Evolutionary conservation across 495 filamentous ascomycete genomes (phyloP), one percentile per base, ranked within the genome.

Genomic region (Aspergillus ostianus): DNA sequence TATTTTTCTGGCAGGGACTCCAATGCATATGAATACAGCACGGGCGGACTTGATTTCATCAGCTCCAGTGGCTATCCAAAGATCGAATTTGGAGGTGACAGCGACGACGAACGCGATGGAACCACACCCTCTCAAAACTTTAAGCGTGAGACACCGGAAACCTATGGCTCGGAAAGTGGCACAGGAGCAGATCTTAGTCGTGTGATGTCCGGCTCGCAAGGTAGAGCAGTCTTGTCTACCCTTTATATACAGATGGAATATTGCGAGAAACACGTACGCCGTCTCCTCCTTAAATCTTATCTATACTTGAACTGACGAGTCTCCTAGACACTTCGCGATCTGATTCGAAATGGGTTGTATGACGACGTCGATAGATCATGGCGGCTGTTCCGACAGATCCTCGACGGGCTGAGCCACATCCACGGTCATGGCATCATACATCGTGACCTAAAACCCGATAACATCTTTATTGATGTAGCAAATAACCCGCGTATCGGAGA

Each of bases 201-300:
- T 9, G 60, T 67, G 53, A 70, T 67, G 47, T 78, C 76, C 13
- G 73, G 73, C 46, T 77, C 78, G 17, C 69, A 78, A 56, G 64
- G 67, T 19, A 53, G 79, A 29, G 73, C 80, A 8, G 66, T 80
- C 26, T 77, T 78, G 51, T 84, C 84, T 8, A 85, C 84, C 1
- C 81, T 93, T 0, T 93, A 92, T 67, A 93, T 93, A 60, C 88
- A 90, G 61, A 98, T 98, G 94, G 93, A 98, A 66, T 97, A 96
- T 67, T 98, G 95, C 69, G 94, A 97, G 70, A 92, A 90, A 65
- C 87, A 91, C 69, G 88, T 90, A 76, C 73, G 84, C 76, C 53
- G 29, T 30, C 21, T 6, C 18, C 18, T 47, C 18, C 4, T 48
- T 51, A 27, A 19, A 10, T 41, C 36, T 41, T 5, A 13, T 5